Evolutionary conservation across 179 eudicot genomes (phyloP).

Genomic region (Beta macrorhiza): DNA sequence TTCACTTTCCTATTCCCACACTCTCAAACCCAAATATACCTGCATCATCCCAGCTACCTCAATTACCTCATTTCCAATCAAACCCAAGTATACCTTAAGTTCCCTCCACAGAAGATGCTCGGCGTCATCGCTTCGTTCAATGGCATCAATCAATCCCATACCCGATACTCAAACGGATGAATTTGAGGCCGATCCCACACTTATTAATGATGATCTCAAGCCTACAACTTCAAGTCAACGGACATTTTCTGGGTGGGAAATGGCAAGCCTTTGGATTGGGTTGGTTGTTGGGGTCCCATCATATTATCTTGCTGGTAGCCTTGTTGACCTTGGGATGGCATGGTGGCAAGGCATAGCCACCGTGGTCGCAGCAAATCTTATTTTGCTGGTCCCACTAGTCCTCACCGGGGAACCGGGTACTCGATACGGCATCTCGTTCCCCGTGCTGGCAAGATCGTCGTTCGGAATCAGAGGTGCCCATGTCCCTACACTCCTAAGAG

Average conservation of each 20-base stretch:
- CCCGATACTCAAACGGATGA: constrained; percentile 22
- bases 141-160: constrained; percentile 38
- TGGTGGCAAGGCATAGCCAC: constrained; percentile 99
- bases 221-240: constrained; percentile 61
- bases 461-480: constrained; percentile 92
- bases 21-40: constrained; percentile 4
- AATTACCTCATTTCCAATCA: constrained; percentile 16
- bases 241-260: constrained; percentile 74
- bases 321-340: constrained; percentile 93
- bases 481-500: constrained; percentile 72
- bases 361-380: constrained; percentile 71
- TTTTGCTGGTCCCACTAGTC: constrained; percentile 60
- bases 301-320: constrained; percentile 91
- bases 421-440: constrained; percentile 79
- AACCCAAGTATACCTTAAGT: constrained; percentile 12
- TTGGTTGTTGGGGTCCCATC: constrained; percentile 93
- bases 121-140: constrained; percentile 19
- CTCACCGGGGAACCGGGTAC: constrained; percentile 88
- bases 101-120: constrained; percentile 26
- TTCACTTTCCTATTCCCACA: constrained; percentile 24
- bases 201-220: constrained; percentile 72
- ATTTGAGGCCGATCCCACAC: constrained; percentile 55
- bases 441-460: constrained; percentile 80
- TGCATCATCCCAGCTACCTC: constrained; percentile 13
- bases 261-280: constrained; percentile 91